A percentile compares a stretch with the other conserved stretches of the same genome.
Conservation (phyloP, 1,284 basidiomycete genomes). For the Trichosporon ovoides region DNA sequence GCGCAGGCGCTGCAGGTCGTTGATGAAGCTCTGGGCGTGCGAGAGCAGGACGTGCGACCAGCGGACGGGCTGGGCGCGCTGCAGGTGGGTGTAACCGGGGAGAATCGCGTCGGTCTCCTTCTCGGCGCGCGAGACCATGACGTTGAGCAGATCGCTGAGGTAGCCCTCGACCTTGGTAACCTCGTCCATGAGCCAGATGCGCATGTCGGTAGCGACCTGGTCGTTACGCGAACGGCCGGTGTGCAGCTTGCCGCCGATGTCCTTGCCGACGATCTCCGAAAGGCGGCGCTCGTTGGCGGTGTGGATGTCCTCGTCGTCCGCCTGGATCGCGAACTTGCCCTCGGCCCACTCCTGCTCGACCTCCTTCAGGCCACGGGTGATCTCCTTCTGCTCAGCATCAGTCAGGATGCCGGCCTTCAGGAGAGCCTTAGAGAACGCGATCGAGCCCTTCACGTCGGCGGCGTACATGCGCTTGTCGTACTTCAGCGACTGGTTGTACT, state of each 20-base stretch:
- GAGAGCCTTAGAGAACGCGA: constrained; percentile 88
- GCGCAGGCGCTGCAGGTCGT: constrained; percentile 79
- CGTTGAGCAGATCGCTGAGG: constrained; percentile 71
- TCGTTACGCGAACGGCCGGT: constrained; percentile 96
- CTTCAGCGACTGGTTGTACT: constrained; percentile 88
- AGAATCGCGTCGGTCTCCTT: constrained; percentile 85
- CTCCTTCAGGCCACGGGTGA: constrained; percentile 68
- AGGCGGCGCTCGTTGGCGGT: constrained; percentile 97
- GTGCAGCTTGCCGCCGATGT: constrained; percentile 83
- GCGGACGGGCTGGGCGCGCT: constrained; percentile 94
- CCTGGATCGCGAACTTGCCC: constrained; percentile 66
- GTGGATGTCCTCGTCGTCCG: constrained; percentile 96
- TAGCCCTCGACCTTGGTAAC: constrained; percentile 65
- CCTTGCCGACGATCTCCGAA: constrained; percentile 82
- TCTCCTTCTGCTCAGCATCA: constrained; percentile 65
- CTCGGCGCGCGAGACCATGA: constrained; percentile 85
- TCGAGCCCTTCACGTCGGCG: constrained; percentile 87
- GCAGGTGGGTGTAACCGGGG: constrained; percentile 95
- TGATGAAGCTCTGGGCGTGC: constrained; percentile 84
- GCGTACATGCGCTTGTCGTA: constrained; percentile 93
- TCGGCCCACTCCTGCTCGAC: constrained; percentile 82
- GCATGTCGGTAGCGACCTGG: constrained; percentile 97
- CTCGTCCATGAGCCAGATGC: constrained; percentile 86
- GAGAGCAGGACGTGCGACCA: constrained; percentile 97
- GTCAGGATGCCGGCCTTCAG: constrained; percentile 73